Evolutionary conservation across 768 basidiomycete genomes (phyloP).

Genomic region (Coprinopsis marcescibilis): DNA sequence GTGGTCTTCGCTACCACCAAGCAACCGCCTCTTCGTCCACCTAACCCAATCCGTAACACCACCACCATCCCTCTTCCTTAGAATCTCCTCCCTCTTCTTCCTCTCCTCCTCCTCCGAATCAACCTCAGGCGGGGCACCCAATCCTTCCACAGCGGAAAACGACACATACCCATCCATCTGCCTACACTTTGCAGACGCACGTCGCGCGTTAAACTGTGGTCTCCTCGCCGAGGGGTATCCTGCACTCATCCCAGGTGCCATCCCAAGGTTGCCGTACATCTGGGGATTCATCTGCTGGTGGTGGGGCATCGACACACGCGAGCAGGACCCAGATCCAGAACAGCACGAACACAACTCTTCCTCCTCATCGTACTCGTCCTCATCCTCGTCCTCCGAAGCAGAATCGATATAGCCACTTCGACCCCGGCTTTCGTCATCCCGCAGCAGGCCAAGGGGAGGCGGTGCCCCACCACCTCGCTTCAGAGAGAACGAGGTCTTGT

Average conservation of each 20-base stretch:
- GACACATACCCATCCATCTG: slow-evolving; percentile 21
- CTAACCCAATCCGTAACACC: slow-evolving; percentile 15
- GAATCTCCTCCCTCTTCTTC: slow-evolving; percentile 5
- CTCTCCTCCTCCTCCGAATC: slow-evolving; percentile 13
- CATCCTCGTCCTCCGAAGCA: background rate
- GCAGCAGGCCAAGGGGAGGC: background rate
- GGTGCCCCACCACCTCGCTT: background rate
- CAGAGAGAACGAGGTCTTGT: slow-evolving; percentile 2
- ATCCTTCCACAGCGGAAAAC: slow-evolving; percentile 20
- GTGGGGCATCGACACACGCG: background rate
- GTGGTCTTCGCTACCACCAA: background rate
- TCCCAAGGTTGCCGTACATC: background rate
- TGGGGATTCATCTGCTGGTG: background rate
- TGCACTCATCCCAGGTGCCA: background rate
- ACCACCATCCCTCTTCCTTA: slow-evolving; percentile 10
- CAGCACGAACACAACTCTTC: background rate
- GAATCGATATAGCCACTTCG: background rate
- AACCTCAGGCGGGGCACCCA: slow-evolving; percentile 19
- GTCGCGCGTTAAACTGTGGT: slow-evolving; percentile 18
- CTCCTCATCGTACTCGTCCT: slow-evolving; percentile 1
- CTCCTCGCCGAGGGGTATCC: background rate
- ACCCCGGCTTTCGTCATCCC: background rate
- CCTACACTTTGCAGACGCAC: slow-evolving; percentile 18
- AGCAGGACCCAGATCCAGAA: background rate
- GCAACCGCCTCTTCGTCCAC: slow-evolving; percentile 13